Percentiles rank a stretch among this genome's conserved stretches.
phyloP scores from a whole-genome alignment of 2,329 filamentous ascomycete species.

The Hymenoscyphus fraxineus region DNA sequence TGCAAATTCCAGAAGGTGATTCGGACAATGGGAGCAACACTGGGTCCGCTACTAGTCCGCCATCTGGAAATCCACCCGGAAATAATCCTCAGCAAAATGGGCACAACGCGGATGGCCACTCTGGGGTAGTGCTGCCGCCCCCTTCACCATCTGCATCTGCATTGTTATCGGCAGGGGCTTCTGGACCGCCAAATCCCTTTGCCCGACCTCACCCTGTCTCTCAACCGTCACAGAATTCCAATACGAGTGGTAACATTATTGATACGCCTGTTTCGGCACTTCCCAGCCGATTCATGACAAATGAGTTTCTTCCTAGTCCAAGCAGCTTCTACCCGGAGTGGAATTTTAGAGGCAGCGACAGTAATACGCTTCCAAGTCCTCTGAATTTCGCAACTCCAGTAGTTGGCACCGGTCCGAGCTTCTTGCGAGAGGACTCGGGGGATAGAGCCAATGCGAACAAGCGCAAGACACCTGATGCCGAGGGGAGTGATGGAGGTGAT shows the following conservation, averaged over 20 bases:
- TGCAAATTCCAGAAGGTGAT: slow-evolving; percentile 90
- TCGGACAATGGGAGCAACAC: slow-evolving; percentile 71
- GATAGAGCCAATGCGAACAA: slow-evolving; percentile 21
- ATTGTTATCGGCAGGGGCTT: slow-evolving; percentile 83
- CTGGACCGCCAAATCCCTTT: slow-evolving; percentile 92
- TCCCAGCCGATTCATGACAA: slow-evolving; percentile 84
- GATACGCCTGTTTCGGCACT: slow-evolving; percentile 92
- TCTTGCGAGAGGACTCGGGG: slow-evolving; percentile 52
- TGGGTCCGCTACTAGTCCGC: slow-evolving; percentile 56
- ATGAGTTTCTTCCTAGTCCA: slow-evolving; percentile 83
- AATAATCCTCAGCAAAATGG: slow-evolving; percentile 28
- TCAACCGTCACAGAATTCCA: slow-evolving; percentile 37
- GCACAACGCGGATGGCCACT: slow-evolving; percentile 51
- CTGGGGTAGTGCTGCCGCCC: slow-evolving; percentile 79
- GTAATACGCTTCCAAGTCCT: slow-evolving; percentile 86
- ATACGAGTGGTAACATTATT: slow-evolving; percentile 44
- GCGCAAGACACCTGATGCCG: slow-evolving; percentile 32
- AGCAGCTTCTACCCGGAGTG: slow-evolving; percentile 91
- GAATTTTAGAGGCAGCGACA: slow-evolving; percentile 68
- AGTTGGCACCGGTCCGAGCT: slow-evolving; percentile 58
- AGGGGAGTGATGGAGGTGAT: slow-evolving; percentile 25
- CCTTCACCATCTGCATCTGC: slow-evolving; percentile 80
- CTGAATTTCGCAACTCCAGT: slow-evolving; percentile 87
- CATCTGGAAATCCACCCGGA: slow-evolving; percentile 27
- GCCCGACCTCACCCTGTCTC: slow-evolving; percentile 72